phyloP scores from a whole-genome alignment of 108 stramenopile genomes.

The Skeletonema potamos region DNA sequence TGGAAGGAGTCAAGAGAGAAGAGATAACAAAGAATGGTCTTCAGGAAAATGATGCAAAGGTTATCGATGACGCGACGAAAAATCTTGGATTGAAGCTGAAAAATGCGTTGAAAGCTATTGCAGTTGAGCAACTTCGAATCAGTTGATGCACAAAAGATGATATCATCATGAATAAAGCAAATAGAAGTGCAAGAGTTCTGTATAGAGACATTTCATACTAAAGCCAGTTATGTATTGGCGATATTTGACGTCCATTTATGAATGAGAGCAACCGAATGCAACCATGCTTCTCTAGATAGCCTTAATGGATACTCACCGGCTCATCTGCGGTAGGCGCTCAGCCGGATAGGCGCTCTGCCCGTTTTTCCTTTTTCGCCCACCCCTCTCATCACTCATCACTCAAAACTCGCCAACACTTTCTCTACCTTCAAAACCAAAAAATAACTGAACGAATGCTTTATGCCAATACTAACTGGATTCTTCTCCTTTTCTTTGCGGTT shows the following conservation, averaged over 20 bases:
- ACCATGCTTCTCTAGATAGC: no score
- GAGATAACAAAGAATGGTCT: conserved; percentile 47
- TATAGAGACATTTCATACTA: neutral
- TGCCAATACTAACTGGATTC: neutral
- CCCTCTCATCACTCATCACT: no score
- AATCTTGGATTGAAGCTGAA: conserved; percentile 74
- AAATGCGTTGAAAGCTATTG: conserved; percentile 70
- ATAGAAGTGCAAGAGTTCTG: neutral
- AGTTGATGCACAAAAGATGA: conserved; percentile 34
- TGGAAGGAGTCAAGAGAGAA: conserved; percentile 69
- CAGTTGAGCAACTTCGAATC: conserved; percentile 78
- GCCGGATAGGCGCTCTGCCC: no score
- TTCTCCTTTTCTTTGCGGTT: neutral
- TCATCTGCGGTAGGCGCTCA: no score
- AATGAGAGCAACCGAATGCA: no score
- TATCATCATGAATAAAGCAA: neutral
- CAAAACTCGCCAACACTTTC: no score
- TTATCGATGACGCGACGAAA: conserved; percentile 59
- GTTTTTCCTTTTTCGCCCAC: no score
- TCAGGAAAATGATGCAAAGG: conserved; percentile 45
- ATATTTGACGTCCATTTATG: no score
- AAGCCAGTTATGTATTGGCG: neutral
- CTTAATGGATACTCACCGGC: no score
- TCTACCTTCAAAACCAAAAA: no score
- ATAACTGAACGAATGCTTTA: neutral